Evolutionary conservation across 176 grass and related monocot species (phyloP).

Genomic region (Miscanthus lutarioriparius): DNA sequence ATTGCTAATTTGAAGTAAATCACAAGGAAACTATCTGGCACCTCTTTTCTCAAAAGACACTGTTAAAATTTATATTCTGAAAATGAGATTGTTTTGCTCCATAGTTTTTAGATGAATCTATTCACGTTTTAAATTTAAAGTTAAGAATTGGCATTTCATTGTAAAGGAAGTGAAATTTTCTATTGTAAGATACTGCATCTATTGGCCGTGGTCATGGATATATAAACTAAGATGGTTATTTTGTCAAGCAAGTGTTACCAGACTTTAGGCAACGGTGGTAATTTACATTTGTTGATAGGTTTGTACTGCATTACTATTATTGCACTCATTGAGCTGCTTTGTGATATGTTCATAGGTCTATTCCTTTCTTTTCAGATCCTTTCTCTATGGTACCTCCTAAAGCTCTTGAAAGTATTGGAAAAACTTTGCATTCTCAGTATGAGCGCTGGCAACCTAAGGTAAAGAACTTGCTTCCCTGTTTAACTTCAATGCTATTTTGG

Average conservation of each 20-base stretch:
- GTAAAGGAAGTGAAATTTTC: not conserved
- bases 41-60: not conserved
- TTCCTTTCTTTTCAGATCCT: conserved; percentile 62
- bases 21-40: not conserved
- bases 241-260: not conserved
- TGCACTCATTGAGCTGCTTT: not conserved
- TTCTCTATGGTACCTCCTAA: conserved; percentile 92
- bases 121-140: not conserved
- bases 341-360: not conserved
- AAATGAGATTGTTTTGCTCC: not conserved
- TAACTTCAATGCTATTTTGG: conserved; percentile 3
- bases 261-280: not conserved
- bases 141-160: not conserved
- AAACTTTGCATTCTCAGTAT: conserved; percentile 92
- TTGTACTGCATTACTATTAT: not conserved
- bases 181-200: not conserved
- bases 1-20: not conserved
- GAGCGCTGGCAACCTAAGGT: conserved; percentile 98
- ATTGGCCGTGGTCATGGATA: not conserved
- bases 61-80: not conserved
- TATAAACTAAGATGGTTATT: not conserved
- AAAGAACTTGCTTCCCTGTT: not conserved
- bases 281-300: conserved; percentile 14
- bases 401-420: conserved; percentile 93
- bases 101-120: not conserved